Conservation (phyloP, 768 basidiomycete species). For the Phlebiopsis gigantea region DNA sequence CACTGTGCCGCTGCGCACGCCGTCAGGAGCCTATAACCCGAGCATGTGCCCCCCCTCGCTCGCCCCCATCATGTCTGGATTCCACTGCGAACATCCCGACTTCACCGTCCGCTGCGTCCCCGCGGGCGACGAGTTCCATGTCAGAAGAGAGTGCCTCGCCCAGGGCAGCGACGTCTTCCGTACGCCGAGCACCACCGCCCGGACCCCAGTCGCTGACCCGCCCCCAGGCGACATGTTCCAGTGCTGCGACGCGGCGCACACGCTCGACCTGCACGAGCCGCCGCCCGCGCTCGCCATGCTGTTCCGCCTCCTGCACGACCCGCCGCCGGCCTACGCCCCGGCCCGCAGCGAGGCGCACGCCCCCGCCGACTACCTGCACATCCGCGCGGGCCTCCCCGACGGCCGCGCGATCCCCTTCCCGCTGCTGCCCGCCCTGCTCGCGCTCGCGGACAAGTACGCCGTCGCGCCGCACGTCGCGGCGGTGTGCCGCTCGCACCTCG, state of each 20-base stretch:
- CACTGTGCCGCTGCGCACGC: not conserved
- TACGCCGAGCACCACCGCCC: constrained; percentile 28
- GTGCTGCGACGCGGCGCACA: constrained; percentile 40
- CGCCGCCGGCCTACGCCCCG: constrained; percentile 27
- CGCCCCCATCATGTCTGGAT: not conserved
- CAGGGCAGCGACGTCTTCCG: constrained; percentile 57
- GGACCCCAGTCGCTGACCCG: not conserved
- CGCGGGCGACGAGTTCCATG: constrained; percentile 45
- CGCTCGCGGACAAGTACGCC: constrained; percentile 62
- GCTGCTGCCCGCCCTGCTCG: constrained; percentile 50
- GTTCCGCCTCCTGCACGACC: constrained; percentile 51
- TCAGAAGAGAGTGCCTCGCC: constrained; percentile 42
- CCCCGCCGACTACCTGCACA: constrained; percentile 1
- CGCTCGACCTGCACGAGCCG: constrained; percentile 53
- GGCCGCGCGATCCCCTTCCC: constrained; percentile 53
- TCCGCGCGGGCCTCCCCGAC: constrained; percentile 16
- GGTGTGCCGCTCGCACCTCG: constrained; percentile 45
- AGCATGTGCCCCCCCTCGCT: no score
- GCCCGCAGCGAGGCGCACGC: not conserved
- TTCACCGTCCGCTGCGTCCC: constrained; percentile 50
- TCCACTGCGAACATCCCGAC: constrained; percentile 30
- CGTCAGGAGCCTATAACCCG: not conserved
- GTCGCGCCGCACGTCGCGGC: constrained; percentile 41
- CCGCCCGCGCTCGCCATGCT: constrained; percentile 43
- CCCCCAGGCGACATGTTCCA: constrained; percentile 62